Percentiles rank a stretch among this genome's conserved stretches.
phyloP scores from a whole-genome alignment of 2,329 filamentous ascomycete genomes.

The Fusarium algeriense region DNA sequence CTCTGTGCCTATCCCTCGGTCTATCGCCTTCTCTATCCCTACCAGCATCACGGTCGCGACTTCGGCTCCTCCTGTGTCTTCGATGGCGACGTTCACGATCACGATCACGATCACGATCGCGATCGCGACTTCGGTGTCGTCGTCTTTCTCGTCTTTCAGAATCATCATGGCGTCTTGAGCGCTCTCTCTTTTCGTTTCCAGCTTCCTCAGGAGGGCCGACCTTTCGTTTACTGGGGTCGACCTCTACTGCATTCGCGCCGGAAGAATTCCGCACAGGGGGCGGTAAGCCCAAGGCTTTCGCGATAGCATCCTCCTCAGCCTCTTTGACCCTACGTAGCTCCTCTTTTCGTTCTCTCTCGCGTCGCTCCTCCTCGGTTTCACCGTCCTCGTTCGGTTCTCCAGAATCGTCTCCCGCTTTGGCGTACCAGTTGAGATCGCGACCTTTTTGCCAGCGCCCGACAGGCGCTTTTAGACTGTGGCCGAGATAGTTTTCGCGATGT shows the following conservation, averaged over 20 bases:
- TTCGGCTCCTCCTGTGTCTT: conserved; percentile 51
- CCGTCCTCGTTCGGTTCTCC: conserved; percentile 60
- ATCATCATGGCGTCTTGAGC: conserved; percentile 50
- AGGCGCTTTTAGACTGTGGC: conserved; percentile 91
- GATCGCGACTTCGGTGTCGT: conserved; percentile 53
- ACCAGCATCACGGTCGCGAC: conserved; percentile 46
- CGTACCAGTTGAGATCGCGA: conserved; percentile 74
- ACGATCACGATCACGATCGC: conserved; percentile 46
- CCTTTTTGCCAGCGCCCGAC: conserved; percentile 93
- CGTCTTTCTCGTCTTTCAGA: conserved; percentile 49
- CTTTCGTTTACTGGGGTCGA: conserved; percentile 58
- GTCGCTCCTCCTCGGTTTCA: conserved; percentile 70
- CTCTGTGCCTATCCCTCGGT: conserved; percentile 13
- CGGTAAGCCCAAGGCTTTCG: conserved; percentile 83
- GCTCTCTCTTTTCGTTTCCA: conserved; percentile 47
- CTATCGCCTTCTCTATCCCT: conserved; percentile 35
- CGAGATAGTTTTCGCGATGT: conserved; percentile 91
- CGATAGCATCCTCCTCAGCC: conserved; percentile 91
- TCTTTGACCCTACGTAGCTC: conserved; percentile 88
- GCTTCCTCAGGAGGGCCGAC: conserved; percentile 48
- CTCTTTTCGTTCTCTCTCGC: conserved; percentile 74
- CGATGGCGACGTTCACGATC: conserved; percentile 45
- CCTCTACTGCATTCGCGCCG: conserved; percentile 76
- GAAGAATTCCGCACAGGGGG: conserved; percentile 70
- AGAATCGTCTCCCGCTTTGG: conserved; percentile 61